These are phyloP conservation scores for Chaetothyriales sp. DNA, from an alignment of 2,329 filamentous ascomycete species.

Conservation along the genomic window DNA sequence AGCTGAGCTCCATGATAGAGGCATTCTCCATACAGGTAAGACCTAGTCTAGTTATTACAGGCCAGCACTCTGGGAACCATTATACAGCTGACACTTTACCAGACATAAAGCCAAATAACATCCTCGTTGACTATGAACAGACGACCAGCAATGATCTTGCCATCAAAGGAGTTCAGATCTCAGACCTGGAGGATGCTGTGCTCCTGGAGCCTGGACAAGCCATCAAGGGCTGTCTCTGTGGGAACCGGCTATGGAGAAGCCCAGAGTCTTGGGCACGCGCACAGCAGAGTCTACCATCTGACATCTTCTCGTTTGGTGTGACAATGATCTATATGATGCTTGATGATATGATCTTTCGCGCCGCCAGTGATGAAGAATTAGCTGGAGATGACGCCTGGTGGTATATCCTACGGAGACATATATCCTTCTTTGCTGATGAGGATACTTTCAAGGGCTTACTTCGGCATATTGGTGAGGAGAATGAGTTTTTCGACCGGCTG, in stretches of 20 bases:
- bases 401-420: slow-evolving; percentile 28
- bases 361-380: slow-evolving; percentile 23
- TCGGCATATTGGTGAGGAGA: slow-evolving; percentile 26
- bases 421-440: slow-evolving; percentile 35
- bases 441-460: slow-evolving; percentile 28
- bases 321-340: slow-evolving; percentile 30
- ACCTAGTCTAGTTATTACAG: not conserved
- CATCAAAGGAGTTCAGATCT: slow-evolving; percentile 19
- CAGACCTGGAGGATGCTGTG: slow-evolving; percentile 19
- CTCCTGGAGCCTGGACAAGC: slow-evolving; percentile 4
- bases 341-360: slow-evolving; percentile 27
- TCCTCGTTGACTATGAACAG: slow-evolving; percentile 19
- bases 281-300: slow-evolving; percentile 19
- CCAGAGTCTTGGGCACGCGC: slow-evolving; percentile 22
- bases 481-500: slow-evolving; percentile 26
- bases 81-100: not conserved
- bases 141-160: slow-evolving; percentile 4
- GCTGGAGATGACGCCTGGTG: slow-evolving; percentile 20
- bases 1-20: slow-evolving; percentile 18
- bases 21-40: slow-evolving; percentile 20
- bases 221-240: slow-evolving; percentile 17
- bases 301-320: slow-evolving; percentile 24
- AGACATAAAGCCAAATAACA: slow-evolving; percentile 24
- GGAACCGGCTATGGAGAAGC: slow-evolving; percentile 24
- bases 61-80: slow-evolving; percentile 3